These are phyloP conservation scores for Lasiodiplodia gonubiensis DNA, from an alignment of 2,329 filamentous ascomycete species.

Conservation along the genomic window DNA sequence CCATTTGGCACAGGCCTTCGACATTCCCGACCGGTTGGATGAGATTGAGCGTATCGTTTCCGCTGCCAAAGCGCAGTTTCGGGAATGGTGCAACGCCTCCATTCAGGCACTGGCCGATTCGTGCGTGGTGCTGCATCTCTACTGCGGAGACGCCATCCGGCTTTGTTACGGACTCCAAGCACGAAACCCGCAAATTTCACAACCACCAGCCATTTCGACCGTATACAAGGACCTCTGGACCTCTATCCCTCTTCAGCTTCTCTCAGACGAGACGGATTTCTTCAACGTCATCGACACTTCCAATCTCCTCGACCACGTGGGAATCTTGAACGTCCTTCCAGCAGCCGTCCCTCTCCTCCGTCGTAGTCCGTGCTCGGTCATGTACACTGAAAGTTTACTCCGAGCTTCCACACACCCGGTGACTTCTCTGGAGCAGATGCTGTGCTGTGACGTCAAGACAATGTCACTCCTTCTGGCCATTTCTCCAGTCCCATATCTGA, in stretches of 20 bases:
- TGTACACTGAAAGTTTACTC: slow-evolving; percentile 57
- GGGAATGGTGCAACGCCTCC: slow-evolving; percentile 54
- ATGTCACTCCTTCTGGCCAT: slow-evolving; percentile 54
- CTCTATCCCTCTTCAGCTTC: slow-evolving; percentile 53
- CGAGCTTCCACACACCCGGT: slow-evolving; percentile 37
- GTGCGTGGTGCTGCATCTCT: slow-evolving; percentile 52
- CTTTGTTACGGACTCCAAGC: slow-evolving; percentile 61
- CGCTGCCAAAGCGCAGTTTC: slow-evolving; percentile 55
- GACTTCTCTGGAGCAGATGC: slow-evolving; percentile 46
- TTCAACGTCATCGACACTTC: slow-evolving; percentile 65
- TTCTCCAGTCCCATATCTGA: background rate
- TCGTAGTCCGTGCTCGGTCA: slow-evolving; percentile 49
- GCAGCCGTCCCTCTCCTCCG: slow-evolving; percentile 57
- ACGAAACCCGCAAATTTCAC: slow-evolving; percentile 31
- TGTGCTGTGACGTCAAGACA: slow-evolving; percentile 53
- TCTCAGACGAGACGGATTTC: slow-evolving; percentile 35
- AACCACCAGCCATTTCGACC: slow-evolving; percentile 51
- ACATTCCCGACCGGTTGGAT: slow-evolving; percentile 22
- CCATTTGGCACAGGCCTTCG: slow-evolving; percentile 55
- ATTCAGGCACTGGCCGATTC: slow-evolving; percentile 34
- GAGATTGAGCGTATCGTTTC: slow-evolving; percentile 31
- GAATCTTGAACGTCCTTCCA: slow-evolving; percentile 54
- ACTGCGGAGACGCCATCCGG: slow-evolving; percentile 55
- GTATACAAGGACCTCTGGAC: slow-evolving; percentile 48
- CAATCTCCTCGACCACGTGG: slow-evolving; percentile 53